Evolutionary conservation across 2,329 filamentous ascomycete genomes (phyloP), one percentile per base, ranked within the genome.

Genomic region (Talaromyces verruculosus): DNA sequence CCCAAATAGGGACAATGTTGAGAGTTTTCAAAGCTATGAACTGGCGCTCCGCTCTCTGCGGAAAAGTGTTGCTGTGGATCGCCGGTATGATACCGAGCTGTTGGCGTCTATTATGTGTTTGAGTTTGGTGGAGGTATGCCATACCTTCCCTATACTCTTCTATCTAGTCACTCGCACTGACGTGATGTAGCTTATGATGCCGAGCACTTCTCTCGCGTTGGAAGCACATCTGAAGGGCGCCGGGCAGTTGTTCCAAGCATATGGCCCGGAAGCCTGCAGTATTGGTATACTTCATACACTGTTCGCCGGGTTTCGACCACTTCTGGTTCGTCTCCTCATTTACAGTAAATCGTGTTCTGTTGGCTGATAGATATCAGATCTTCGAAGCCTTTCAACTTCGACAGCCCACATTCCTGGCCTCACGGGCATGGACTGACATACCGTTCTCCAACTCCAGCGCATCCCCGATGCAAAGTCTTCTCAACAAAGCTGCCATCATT

Each of bases 281-380:
- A 71, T 71, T 1, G 79, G 77, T 1, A 65, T 74, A n/a, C 68
- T 76, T 0, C 79, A 82, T 53, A 72, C 71, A 39, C 69, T 81
- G 0, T 81, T 81, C 60, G 69, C 78, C 1, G 80, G 79, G 0
- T 78, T 78, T 58, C 70, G 80, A n/a, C 78, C 80, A 6, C 68
- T 78, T 5, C 68, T 81, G 35, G 79, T 80, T 70, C 45, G 76
- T 37, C 19, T 1, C 33, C 5, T 28, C 25, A 45, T 5, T 5
- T 5, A n/a, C 15, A 43, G 5, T 8, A n/a, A n/a, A 60, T 6
- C 7, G 17, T 43, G 7, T n/a, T 43, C 19, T 22, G 15, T 11
- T 6, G 15, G 5, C 37, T 60, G n/a, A 45, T 19, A 2, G 1
- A 41, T 5, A 53, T 30, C 47, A 79, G 76, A 69, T 78, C 13